Evolutionary conservation across 2,329 filamentous ascomycete genomes (phyloP).

Genomic region (Dactylellina drechsleri): DNA sequence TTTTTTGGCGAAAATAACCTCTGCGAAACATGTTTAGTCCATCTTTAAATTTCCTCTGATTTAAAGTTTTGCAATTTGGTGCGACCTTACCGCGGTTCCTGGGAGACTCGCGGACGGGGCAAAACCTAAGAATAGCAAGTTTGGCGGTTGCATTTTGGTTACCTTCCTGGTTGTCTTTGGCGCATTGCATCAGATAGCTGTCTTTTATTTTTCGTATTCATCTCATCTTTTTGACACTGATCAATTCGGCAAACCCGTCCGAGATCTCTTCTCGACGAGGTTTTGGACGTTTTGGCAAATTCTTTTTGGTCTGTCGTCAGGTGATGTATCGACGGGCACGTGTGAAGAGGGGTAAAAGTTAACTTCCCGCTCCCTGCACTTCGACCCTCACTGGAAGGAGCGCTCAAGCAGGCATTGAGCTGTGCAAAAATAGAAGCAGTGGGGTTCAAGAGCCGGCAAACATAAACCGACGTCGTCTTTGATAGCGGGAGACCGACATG

Average conservation of each 20-base stretch:
- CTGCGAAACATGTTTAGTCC: conserved; percentile 13
- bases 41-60: conserved; percentile 25
- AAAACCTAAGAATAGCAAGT: conserved; percentile 41
- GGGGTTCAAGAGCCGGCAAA: conserved; percentile 9
- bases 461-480: conserved; percentile 28
- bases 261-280: no score
- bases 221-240: no score
- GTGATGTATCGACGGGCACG: no score
- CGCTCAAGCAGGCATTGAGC: conserved; percentile 19
- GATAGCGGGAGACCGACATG: conserved; percentile 35
- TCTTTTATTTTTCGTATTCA: no score
- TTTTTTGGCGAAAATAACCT: neutral
- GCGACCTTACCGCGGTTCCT: conserved; percentile 35
- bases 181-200: no score
- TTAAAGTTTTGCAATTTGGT: conserved; percentile 50
- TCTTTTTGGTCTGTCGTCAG: neutral
- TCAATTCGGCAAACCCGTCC: no score
- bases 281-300: no score
- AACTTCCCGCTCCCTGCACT: neutral
- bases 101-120: neutral
- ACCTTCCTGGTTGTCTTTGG: conserved; percentile 27
- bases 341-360: neutral
- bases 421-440: conserved; percentile 14
- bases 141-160: conserved; percentile 50
- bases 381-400: conserved; percentile 11